Base-by-base conservation (phyloP, 768 basidiomycete genomes). In the Amanita rimosa region DNA sequence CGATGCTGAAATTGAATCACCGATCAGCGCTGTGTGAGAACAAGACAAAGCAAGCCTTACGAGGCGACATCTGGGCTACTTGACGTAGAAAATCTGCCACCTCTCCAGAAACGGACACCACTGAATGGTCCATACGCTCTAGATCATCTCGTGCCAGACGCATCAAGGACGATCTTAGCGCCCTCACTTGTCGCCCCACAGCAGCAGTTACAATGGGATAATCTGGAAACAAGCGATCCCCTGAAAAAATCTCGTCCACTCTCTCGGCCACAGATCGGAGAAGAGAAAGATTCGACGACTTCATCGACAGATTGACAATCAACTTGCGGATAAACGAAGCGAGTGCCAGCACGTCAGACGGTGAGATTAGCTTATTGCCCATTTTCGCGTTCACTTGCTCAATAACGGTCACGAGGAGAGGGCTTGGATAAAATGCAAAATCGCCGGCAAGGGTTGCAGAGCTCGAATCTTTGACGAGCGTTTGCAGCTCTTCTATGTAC, bases 331-430 rank as follows among this genome's bases (percentile, higher is more conserved):
- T 51, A 56, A 80, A 95, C 0, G 74, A 65, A 5, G 75, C 64
- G 17, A 93, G 58, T 0, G 84, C 78, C 4, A 88, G 67, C 4
- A 74, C 62, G 52, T 85, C 83, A 1, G 82, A 79, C 2, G 81
- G 69, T 0, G 72, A 61, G 16, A 86, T 64, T 16, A 75, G 62
- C 17, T 71, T 68, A 35, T 71, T 74, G n/a, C 62, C 61, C n/a
- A 81, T 58, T 61, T 86, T 90, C 1, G 83, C 83, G 5, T 67
- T 60, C 16, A 88, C 62, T 57, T 94, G 89, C 57, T 96, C 93
- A 4, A 92, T 55, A 13, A 90, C 65, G 0, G 89, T 81, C 72
- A 85, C 79, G 3, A 96, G 62, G 11, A 97, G 70, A 0, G 92
- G 88, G 53, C 86, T 90, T 3, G 82, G 76, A 31, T 68, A 64